Percentiles rank a stretch among this genome's conserved stretches.
These are phyloP conservation scores for Colletotrichum camelliae DNA, from an alignment of 2,329 filamentous ascomycete species.

Conservation along the genomic window DNA sequence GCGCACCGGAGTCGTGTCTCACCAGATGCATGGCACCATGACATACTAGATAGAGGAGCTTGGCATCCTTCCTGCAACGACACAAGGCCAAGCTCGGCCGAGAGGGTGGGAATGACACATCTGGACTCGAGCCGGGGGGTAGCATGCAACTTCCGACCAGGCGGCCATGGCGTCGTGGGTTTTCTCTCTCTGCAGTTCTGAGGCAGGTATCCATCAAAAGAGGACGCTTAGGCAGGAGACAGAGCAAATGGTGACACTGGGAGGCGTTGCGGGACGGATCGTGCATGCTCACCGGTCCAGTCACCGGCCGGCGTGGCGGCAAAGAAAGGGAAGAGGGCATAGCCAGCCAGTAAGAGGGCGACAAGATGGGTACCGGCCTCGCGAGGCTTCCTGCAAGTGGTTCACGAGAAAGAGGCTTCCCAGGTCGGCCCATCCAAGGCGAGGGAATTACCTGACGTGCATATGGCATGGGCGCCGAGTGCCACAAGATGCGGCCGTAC, in stretches of 20 bases:
- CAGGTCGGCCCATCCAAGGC: background rate
- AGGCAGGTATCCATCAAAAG: background rate
- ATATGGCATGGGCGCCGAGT: background rate
- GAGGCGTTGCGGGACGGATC: background rate
- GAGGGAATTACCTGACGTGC: slow-evolving; percentile 7
- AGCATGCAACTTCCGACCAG: background rate
- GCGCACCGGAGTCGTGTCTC: slow-evolving; percentile 11
- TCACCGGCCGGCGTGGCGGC: background rate
- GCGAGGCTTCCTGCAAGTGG: background rate
- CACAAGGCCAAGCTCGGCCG: slow-evolving; percentile 1
- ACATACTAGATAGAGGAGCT: background rate
- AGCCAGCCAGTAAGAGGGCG: background rate
- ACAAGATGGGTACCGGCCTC: background rate
- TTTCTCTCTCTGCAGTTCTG: background rate
- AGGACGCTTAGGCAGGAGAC: background rate
- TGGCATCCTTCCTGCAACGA: background rate
- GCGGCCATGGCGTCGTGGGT: background rate
- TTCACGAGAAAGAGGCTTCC: background rate
- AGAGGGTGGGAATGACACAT: background rate
- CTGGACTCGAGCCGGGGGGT: background rate
- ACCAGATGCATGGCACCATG: slow-evolving; percentile 1
- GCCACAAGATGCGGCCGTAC: slow-evolving; percentile 15
- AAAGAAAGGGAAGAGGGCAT: background rate
- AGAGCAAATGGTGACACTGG: background rate
- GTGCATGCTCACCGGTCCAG: background rate